Conservation (phyloP, 2,329 filamentous ascomycete genomes). For the Colletotrichum falcatum region DNA sequence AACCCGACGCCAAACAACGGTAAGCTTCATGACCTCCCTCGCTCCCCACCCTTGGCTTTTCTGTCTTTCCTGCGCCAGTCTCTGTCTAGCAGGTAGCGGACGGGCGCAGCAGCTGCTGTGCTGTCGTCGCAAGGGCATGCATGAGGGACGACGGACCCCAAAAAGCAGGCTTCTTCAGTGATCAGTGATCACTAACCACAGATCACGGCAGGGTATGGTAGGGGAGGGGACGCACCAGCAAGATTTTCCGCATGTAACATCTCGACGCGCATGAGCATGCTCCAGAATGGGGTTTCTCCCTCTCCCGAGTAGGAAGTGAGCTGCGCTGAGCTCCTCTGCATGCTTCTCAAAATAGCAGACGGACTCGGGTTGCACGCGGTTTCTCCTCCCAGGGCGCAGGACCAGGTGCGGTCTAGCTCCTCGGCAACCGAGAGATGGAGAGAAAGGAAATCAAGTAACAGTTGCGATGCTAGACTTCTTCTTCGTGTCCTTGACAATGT, state of each 20-base stretch:
- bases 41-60: neutral
- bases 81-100: neutral
- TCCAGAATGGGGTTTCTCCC: neutral
- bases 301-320: constrained; percentile 7
- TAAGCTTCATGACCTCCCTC: neutral
- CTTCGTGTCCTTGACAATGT: neutral
- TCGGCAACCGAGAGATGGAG: neutral
- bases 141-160: neutral
- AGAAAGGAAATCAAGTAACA: neutral
- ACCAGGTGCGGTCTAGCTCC: neutral
- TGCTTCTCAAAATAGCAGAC: constrained; percentile 15
- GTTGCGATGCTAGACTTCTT: neutral
- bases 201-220: neutral
- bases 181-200: neutral
- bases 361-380: neutral
- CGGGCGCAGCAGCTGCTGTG: neutral
- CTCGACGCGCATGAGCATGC: constrained; percentile 4
- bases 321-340: constrained; percentile 6
- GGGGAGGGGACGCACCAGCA: neutral
- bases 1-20: neutral
- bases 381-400: neutral
- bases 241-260: constrained; percentile 15
- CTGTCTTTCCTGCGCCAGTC: neutral
- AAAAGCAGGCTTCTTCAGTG: constrained; percentile 17
- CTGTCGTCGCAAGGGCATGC: neutral